Evolutionary conservation across 306 rosid genomes (phyloP).

Genomic region (Rosa persica): DNA sequence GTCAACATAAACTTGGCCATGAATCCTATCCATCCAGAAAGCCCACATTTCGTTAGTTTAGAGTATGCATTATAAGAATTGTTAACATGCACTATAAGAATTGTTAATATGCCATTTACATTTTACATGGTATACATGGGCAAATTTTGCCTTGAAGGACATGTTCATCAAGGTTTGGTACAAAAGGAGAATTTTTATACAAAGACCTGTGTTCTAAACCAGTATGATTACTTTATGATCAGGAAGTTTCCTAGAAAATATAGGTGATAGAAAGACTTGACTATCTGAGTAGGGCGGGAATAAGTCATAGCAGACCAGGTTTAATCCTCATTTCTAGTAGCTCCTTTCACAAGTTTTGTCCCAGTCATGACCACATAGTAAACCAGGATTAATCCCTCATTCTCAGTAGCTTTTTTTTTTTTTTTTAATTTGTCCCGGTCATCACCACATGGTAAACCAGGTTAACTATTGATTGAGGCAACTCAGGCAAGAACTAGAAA

Average conservation of each 20-base stretch:
- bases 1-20: not conserved
- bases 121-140: not conserved
- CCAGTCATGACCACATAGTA: not conserved
- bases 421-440: not conserved
- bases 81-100: too few species aligned
- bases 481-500: not conserved
- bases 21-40: not conserved
- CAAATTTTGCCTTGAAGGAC: not conserved
- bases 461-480: not conserved
- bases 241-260: not conserved
- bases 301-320: constrained; percentile 9
- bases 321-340: not conserved
- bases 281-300: not conserved
- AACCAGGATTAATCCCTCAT: not conserved
- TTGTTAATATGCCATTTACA: too few species aligned
- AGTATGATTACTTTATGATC: not conserved
- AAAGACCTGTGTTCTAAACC: not conserved
- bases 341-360: not conserved
- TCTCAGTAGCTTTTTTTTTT: not conserved
- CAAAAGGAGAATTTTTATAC: not conserved
- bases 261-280: not conserved
- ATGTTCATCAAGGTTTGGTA: constrained; percentile 1
- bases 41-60: not conserved
- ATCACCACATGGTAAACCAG: not conserved
- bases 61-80: not conserved